Conservation (phyloP, 345 rosid genomes). For the Linum tenue region DNA sequence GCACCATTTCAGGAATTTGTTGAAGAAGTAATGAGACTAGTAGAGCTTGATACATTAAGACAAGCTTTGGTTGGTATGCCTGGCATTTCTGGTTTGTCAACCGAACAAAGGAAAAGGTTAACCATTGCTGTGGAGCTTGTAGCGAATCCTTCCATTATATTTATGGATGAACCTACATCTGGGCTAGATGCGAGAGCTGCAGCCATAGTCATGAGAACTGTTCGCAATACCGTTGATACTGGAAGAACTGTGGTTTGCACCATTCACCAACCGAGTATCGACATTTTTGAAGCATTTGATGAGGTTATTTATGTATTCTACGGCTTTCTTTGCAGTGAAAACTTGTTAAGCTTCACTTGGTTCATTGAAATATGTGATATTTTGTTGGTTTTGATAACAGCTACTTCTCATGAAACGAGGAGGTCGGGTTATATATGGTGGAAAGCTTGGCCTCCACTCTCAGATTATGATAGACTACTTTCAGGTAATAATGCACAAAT, state of each 20-base stretch:
- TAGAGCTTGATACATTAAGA: constrained; percentile 64
- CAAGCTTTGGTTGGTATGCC: constrained; percentile 80
- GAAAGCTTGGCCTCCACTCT: constrained; percentile 67
- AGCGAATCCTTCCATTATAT: constrained; percentile 85
- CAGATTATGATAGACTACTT: constrained; percentile 62
- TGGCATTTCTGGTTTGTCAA: constrained; percentile 75
- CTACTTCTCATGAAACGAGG: constrained; percentile 95
- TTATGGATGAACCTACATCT: constrained; percentile 97
- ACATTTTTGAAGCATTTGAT: constrained; percentile 88
- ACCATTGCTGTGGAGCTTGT: constrained; percentile 96
- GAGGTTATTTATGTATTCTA: constrained; percentile 36
- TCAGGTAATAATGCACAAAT: constrained; percentile 40
- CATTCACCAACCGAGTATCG: constrained; percentile 92
- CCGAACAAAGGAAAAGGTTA: constrained; percentile 86
- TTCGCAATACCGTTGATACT: constrained; percentile 89
- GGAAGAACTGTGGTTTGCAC: constrained; percentile 94
- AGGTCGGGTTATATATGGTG: constrained; percentile 79
- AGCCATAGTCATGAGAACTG: constrained; percentile 90
- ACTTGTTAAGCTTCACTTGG: not conserved
- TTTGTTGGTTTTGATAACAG: constrained; percentile 31
- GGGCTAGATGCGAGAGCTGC: constrained; percentile 97
- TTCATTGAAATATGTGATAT: not conserved
- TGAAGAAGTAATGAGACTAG: constrained; percentile 85
- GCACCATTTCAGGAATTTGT: constrained; percentile 63
- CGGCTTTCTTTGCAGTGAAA: not conserved